Evolutionary conservation across 2,329 filamentous ascomycete genomes (phyloP), one percentile per base, ranked within the genome.

Genomic region (Fusarium tjaetaba): DNA sequence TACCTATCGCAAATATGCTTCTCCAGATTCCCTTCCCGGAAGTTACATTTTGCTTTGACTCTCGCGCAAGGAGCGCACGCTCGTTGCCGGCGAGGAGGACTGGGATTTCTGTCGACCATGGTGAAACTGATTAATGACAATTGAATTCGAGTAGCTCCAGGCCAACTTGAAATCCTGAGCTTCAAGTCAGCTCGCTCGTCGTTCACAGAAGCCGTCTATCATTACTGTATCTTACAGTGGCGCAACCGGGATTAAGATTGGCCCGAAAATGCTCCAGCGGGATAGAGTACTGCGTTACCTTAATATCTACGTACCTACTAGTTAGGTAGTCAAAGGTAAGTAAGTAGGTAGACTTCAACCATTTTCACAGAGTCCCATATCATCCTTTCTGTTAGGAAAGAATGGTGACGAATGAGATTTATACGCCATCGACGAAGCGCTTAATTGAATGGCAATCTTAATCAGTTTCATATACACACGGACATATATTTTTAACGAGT

Each of bases 61-160:
- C 70, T 75, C 34, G 73, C 72, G 61, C 80, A 81, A 41, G 76
- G 68, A n/a, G 72, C 73, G 42, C 80, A 82, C 15, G 80, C 79
- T 56, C 80, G 76, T 30, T 76, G 70, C 55, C 80, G 75, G 11
- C 80, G 79, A 22, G 69, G 77, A 9, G 79, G 80, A 51, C 80
- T 81, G 22, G 69, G 24, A 28, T 68, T 61, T 68, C 74, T 71
- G 41, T 60, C 60, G 20, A 24, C 32, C 75, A 77, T 77, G 34
- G 26, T 26, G 30, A 13, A 11, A 8, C 18, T 46, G 11, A 14
- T 28, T 7, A 18, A 34, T 22, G n/a, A 10, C 16, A 34, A 4
- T 30, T 38, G 20, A 10, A 30, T 30, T 34, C 39, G 8, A 16
- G 24, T 14, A 36, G 20, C 14, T 41, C 24, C 30, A 42, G 11